These are phyloP conservation scores for Lecanosticta acicola DNA, from an alignment of 2,329 filamentous ascomycete genomes.

Conservation along the genomic window DNA sequence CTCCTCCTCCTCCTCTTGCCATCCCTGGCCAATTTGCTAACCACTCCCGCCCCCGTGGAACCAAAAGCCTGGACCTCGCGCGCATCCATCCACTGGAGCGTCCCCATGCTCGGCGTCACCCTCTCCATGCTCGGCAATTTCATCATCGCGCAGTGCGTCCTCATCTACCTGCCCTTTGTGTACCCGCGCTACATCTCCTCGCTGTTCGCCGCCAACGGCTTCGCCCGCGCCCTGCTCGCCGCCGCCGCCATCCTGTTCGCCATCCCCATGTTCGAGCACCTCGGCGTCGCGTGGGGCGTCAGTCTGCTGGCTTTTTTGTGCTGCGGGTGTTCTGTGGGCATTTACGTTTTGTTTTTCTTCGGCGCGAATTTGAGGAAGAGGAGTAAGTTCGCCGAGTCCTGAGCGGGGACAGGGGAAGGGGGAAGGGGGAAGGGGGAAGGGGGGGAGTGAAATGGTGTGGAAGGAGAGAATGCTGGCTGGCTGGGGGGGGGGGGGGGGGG, in stretches of 20 bases:
- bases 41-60: too few relatives aligned
- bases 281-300: neutral
- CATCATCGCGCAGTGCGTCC: constrained; percentile 35
- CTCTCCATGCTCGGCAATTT: constrained; percentile 24
- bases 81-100: constrained; percentile 4
- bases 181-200: neutral
- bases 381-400: neutral
- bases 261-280: constrained; percentile 27
- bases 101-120: constrained; percentile 1
- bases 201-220: neutral
- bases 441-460: too few relatives aligned
- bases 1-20: too few relatives aligned
- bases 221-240: constrained; percentile 22
- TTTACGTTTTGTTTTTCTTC: neutral
- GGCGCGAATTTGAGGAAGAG: neutral
- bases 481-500: too few relatives aligned
- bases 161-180: neutral
- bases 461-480: too few relatives aligned
- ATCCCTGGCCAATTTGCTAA: too few relatives aligned
- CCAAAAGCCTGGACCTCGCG: constrained; percentile 28
- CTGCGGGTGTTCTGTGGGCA: constrained; percentile 7
- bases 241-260: constrained; percentile 32
- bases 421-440: too few relatives aligned
- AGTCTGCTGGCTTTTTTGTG: neutral
- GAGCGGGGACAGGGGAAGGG: too few relatives aligned